Base-by-base conservation (phyloP, 352 stramenopile species). In the Pilasporangium apinafurcum region DNA sequence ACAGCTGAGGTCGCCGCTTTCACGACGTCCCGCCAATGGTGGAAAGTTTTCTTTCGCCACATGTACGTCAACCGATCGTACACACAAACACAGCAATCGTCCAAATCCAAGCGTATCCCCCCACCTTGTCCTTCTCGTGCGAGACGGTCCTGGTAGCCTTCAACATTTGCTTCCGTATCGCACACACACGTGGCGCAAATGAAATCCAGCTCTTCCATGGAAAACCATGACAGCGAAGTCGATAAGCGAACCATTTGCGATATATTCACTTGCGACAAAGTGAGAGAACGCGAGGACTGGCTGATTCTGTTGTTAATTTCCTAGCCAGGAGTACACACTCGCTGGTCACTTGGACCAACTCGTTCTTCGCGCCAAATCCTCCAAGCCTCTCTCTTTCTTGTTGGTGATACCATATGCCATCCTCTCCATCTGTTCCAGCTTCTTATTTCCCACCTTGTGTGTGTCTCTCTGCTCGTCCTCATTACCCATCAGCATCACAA, bases 31-130 rank as follows among this genome's bases (percentile, higher is more conserved):
- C 68, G 62, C 76, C 72, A 88, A 50, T 80, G 72, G 47, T 85
- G 65, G 46, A 88, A 88, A 2, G 63, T 82, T 55, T 86, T 84
- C 61, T 88, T 88, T 46, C 73, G 68, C 60, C 70, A 79, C 65
- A 86, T 76, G 48, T 86, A 84, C 27, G 65, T 82, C 36, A 86
- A 53, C 7, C 76, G 72, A 49, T 86, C 68, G 47, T 85, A 79
- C 6, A 82, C 56, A 34, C 76, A 88, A 14, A 71, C 61, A 44
- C 72, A 88, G 63, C 63, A 83, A 8, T 73, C 63, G 35, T 80
- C 69, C 30, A 65, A 32, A 33, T 62, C 48, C 5, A 71, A 5
- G 0, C 53, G 36, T n/a, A n/a, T n/a, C n/a, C n/a, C n/a, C n/a
- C n/a, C n/a, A n/a, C n/a, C n/a, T 10, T 56, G 43, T 10, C 51